phyloP scores from a whole-genome alignment of 2,329 filamentous ascomycete species.

The Sporothrix curviconia region DNA sequence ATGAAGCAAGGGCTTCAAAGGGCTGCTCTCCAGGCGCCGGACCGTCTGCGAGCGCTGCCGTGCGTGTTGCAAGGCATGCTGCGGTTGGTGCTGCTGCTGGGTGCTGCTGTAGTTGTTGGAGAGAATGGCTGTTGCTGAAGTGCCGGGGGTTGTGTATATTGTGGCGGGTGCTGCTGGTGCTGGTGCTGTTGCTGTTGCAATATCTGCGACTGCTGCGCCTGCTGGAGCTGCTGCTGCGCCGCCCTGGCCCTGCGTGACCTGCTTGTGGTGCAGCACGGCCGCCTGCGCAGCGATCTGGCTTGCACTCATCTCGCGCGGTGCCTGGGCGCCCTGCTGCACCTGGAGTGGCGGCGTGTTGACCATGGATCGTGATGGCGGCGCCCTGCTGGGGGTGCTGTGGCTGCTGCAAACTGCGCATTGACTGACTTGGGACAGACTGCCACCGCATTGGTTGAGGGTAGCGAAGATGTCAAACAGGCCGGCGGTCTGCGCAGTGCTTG shows the following conservation, averaged over 20 bases:
- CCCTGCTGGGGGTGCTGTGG: constrained; percentile 1
- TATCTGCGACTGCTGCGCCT: constrained; percentile 35
- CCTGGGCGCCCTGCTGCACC: constrained; percentile 18
- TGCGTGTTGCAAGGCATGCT: constrained; percentile 35
- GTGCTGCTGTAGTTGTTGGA: constrained; percentile 48
- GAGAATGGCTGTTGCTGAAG: constrained; percentile 27
- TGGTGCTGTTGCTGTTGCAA: constrained; percentile 47
- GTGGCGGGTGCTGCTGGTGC: constrained; percentile 32
- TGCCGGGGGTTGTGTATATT: constrained; percentile 28
- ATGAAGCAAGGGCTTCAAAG: constrained; percentile 29
- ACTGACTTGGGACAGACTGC: constrained; percentile 47
- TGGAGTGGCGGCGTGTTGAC: constrained; percentile 5
- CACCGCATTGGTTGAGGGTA: constrained; percentile 54
- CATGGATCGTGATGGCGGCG: no score
- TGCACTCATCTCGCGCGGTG: constrained; percentile 43
- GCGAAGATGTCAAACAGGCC: constrained; percentile 69
- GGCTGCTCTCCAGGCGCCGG: constrained; percentile 45
- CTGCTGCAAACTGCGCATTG: constrained; percentile 31
- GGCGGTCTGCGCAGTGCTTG: constrained; percentile 65
- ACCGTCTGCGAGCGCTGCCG: constrained; percentile 71
- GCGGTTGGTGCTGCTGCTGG: constrained; percentile 31
- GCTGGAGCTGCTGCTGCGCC: constrained; percentile 43
- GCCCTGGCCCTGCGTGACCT: constrained; percentile 16
- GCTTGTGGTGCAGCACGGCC: constrained; percentile 61
- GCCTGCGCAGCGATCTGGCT: constrained; percentile 77